Conservation (phyloP, 2,329 filamentous ascomycete genomes). For the Biscogniauxia marginata region DNA sequence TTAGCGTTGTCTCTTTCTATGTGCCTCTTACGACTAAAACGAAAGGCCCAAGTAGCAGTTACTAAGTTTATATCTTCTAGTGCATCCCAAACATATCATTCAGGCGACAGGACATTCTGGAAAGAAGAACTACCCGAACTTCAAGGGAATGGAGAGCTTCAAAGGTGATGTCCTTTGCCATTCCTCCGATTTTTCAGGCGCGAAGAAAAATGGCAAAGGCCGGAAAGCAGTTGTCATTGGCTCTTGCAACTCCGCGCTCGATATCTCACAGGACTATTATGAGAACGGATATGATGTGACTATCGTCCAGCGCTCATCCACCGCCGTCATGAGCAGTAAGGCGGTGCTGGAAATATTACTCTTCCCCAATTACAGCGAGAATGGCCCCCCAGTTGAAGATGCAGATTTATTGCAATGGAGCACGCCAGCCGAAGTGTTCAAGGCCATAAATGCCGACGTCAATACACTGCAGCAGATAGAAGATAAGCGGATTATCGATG, state of each 20-base stretch:
- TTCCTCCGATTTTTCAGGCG: constrained; percentile 49
- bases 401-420: constrained; percentile 61
- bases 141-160: constrained; percentile 55
- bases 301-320: constrained; percentile 59
- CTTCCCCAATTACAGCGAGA: constrained; percentile 49
- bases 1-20: too few relatives aligned
- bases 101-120: constrained; percentile 69
- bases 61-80: too few relatives aligned
- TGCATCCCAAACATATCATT: constrained; percentile 63
- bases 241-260: constrained; percentile 58
- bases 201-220: constrained; percentile 36
- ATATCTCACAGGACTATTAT: constrained; percentile 58
- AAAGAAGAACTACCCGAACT: constrained; percentile 58
- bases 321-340: constrained; percentile 51
- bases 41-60: too few relatives aligned
- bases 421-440: constrained; percentile 58
- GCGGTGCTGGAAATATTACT: constrained; percentile 53
- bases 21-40: too few relatives aligned
- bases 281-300: constrained; percentile 59
- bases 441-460: constrained; percentile 52
- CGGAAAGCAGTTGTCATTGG: constrained; percentile 57
- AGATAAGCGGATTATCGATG: constrained; percentile 42
- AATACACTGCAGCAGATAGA: constrained; percentile 37
- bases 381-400: constrained; percentile 61
- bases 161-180: constrained; percentile 54